Evolutionary conservation across 2,329 filamentous ascomycete species (phyloP), one percentile per base, ranked within the genome.

Genomic region (Rasamsonia emersonii): DNA sequence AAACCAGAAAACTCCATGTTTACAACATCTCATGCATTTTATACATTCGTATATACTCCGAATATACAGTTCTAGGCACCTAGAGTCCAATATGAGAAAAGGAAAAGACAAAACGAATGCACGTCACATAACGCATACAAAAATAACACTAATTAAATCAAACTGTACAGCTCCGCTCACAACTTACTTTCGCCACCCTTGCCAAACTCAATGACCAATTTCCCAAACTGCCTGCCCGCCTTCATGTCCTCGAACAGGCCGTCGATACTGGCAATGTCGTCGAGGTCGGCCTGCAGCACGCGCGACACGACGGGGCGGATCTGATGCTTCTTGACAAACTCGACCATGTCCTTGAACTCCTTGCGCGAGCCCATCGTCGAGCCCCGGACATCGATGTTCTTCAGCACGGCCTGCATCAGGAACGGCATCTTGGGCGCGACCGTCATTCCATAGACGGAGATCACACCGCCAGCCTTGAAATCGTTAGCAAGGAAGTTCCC

Each of bases 401-500:
- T 83, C 39, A 96, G 60, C 9, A 91, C 82, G 0, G 86, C 86
- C 38, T 68, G 61, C 83, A 95, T 94, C 9, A 75, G 50, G 72
- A 84, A 95, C 31, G 84, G 77, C 79, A 93, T 89, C 62, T 81
- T 85, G 1, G 89, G 88, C 0, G 70, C 66, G 2, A 83, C 65
- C 0, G 89, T 96, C 89, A 96, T 95, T 39, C 91, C 89, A 55
- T 96, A 96, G 44, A 79, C 68, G 2, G 79, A 74, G 37, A 96
- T 79, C n/a, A 89, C 70, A 33, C 88, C 91, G 4, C 91, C 89
- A 1, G 72, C 59, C 73, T 73, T 39, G 23, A 39, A 28, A 6
- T 3, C 25, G 33, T 53, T 18, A 53, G 42, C 24, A 34, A 33
- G 19, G 20, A 14, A 24, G 11, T 17, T 8, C 11, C 17, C 10